Evolutionary conservation across 2,329 filamentous ascomycete species (phyloP).

Genomic region (Arthroderma sp.): DNA sequence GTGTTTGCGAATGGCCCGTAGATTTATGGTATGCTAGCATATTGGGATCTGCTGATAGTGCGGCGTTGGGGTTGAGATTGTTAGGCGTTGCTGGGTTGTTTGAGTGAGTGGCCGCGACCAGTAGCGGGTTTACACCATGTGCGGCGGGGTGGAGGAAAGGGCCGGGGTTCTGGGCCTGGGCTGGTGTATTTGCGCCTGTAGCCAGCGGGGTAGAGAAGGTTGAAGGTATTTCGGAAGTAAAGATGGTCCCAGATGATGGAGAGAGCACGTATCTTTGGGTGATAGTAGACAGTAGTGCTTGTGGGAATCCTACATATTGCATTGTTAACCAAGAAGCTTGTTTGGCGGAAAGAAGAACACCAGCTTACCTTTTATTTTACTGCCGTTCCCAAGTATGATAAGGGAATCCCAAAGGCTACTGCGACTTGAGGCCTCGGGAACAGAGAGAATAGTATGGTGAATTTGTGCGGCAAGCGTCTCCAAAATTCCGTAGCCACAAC

Average conservation of each 20-base stretch:
- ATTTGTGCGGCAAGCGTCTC: constrained; percentile 75
- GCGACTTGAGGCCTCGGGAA: constrained; percentile 74
- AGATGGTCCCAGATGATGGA: constrained; percentile 85
- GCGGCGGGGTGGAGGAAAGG: constrained; percentile 45
- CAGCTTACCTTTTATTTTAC: constrained; percentile 46
- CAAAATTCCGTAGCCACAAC: constrained; percentile 51
- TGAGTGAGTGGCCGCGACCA: constrained; percentile 67
- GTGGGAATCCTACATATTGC: constrained; percentile 57
- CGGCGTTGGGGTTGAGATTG: constrained; percentile 26
- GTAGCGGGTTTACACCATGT: constrained; percentile 69
- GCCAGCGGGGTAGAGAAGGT: constrained; percentile 83
- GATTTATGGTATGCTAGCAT: constrained; percentile 41
- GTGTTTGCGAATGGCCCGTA: constrained; percentile 59
- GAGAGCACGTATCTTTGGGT: constrained; percentile 77
- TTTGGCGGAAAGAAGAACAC: not conserved
- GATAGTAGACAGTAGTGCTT: constrained; percentile 71
- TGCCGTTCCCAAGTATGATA: constrained; percentile 83
- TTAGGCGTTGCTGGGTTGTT: constrained; percentile 30
- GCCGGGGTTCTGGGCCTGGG: constrained; percentile 34
- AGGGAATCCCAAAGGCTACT: constrained; percentile 83
- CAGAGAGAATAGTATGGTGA: constrained; percentile 68
- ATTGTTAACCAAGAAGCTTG: constrained; percentile 26
- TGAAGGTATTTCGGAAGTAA: constrained; percentile 90
- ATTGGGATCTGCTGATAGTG: constrained; percentile 18
- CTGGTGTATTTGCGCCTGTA: constrained; percentile 78